Evolutionary conservation across 306 rosid species (phyloP), one percentile per base, ranked within the genome.

Genomic region (Cicer cuneatum): DNA sequence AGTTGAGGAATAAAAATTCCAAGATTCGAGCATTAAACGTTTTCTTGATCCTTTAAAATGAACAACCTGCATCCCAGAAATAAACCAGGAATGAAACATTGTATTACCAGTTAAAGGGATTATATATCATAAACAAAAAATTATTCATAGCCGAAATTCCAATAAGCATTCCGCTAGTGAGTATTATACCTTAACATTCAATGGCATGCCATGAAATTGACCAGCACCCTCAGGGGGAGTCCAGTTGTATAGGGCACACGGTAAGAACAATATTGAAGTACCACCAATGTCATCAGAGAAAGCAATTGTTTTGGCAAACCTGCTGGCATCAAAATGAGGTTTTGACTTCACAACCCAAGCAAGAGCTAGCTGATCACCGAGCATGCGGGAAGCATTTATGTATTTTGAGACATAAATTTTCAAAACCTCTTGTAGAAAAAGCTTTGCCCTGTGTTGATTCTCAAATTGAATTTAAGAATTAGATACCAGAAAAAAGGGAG

Each of bases 201-300:
- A 83, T 39, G 98, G 93, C 93, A 94, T 86, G 85, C 97, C 97
- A 69, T 87, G 98, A 83, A 94, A 94, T 86, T 91, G 97, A 59
- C 98, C 97, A 47, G 97, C 95, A 67, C 98, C 97, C 83, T 94
- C 98, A 7, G 97, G 98, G 0, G 96, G 97, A n/a, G 98, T 94
- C 97, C 97, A 94, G 66, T 94, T 91, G 85, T 91, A 89, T 41
- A 82, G 35, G 19, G 88, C 75, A 79, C 96, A 94, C 3, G 98
- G 96, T 79, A 90, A 81, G 84, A 94, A 94, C 62, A 94, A 77
- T 40, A 94, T 80, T 0, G 88, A 83, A 46, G 93, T 74, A 53
- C 87, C 91, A 3, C 80, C 85, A 62, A 91, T 73, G 66, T 91
- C 85, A 76, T 91, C 95, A 41, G 85, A 45, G 79, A 91, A 94